Base-by-base conservation (phyloP, 805 yeast genomes). In the Starmerella sirachaensis region DNA sequence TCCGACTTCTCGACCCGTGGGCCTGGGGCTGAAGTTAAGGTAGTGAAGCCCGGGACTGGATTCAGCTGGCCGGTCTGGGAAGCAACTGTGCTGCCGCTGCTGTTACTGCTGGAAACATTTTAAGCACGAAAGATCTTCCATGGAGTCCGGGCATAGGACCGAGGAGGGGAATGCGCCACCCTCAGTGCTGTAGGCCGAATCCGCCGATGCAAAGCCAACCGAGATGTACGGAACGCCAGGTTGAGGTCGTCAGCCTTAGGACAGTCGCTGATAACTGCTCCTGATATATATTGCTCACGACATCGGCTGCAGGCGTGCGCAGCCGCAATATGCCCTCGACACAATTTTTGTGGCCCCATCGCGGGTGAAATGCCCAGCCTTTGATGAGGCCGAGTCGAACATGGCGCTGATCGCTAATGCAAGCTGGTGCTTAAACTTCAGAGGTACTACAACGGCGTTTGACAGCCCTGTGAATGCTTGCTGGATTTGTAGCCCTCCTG, bases 321-420 rank as follows among this genome's bases (percentile, higher is more conserved):
- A 51, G 35, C 14, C 40, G 38, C 18, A 33, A 32, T 26, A 52
- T 37, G 41, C 51, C 55, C 27, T 45, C 43, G 27, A 30, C 31
- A 52, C 54, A 37, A 52, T 50, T 20, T 36, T 8, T 18, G 39
- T 29, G 40, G 53, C 48, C 17, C 55, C 54, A 22, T 45, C 52
- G 13, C 38, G 19, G 16, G n/a, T 28, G 29, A 53, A 43, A 37
- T 41, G 54, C 25, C 40, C 16, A 22, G 49, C 45, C 47, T 52
- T 51, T 36, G 33, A 31, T 26, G 38, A 37, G 18, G 50, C 41
- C 33, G 42, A 49, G 18, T 31, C 21, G 21, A 51, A 41, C 4
- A 52, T 44, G 18, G 34, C 22, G 25, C 23, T 23, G 17, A 49
- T 44, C 24, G 32, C 18, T 11, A 9, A 6, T 12, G 32, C 20